phyloP scores from a whole-genome alignment of 768 basidiomycete genomes.

The Macrolepiota albuminosa region DNA sequence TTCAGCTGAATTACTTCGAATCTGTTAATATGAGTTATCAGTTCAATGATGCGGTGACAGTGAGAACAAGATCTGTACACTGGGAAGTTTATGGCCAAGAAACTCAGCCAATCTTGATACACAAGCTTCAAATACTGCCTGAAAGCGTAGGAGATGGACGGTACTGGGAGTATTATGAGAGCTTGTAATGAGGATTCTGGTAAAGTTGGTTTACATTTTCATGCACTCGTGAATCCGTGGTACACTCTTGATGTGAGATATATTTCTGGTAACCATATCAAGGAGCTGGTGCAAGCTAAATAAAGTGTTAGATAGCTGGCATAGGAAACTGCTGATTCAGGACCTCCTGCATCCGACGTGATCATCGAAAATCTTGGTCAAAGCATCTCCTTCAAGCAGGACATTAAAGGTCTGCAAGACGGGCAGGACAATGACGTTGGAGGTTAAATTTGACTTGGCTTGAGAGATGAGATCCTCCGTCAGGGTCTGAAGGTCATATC shows the following conservation, averaged over 20 bases:
- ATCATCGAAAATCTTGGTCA: constrained; percentile 44
- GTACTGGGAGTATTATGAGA: constrained; percentile 38
- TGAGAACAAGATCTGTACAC: constrained; percentile 39
- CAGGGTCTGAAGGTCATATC: constrained; percentile 48
- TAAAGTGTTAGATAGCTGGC: constrained; percentile 5
- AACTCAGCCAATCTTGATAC: constrained; percentile 50
- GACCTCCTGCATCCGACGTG: constrained; percentile 50
- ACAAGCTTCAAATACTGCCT: constrained; percentile 38
- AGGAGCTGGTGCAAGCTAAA: constrained; percentile 53
- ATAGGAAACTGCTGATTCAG: constrained; percentile 1
- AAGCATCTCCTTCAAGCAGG: constrained; percentile 63
- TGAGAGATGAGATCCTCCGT: constrained; percentile 53
- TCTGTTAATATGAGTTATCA: constrained; percentile 34
- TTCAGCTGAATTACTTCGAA: constrained; percentile 79
- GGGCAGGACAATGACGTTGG: constrained; percentile 79
- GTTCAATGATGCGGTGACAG: neutral
- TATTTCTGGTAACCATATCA: constrained; percentile 53
- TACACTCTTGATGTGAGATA: constrained; percentile 73
- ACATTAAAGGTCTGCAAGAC: constrained; percentile 71
- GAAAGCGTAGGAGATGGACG: constrained; percentile 56
- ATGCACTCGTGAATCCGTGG: constrained; percentile 76
- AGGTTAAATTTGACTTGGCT: constrained; percentile 46
- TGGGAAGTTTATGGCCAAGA: constrained; percentile 76
- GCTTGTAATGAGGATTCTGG: neutral
- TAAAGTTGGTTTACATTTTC: constrained; percentile 57